phyloP scores from a whole-genome alignment of 139 green algal species.

The Chlorella sp. region DNA sequence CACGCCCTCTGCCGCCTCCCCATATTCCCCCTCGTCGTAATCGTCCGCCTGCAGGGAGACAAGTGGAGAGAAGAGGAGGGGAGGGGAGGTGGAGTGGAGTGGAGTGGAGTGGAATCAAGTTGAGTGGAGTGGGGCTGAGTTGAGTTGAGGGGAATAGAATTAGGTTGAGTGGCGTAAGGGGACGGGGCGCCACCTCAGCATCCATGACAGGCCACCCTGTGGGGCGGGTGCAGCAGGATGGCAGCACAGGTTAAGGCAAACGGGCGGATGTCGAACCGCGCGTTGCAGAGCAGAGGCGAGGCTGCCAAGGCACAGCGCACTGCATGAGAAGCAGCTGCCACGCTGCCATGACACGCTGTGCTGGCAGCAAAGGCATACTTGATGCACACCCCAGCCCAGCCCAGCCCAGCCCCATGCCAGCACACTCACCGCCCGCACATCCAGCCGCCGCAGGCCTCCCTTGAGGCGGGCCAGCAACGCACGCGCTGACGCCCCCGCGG shows the following conservation, averaged over 20 bases:
- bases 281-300: too few species aligned
- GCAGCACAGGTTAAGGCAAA: neutral
- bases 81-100: too few species aligned
- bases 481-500: slow-evolving; percentile 22
- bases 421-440: slow-evolving; percentile 48
- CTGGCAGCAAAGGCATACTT: neutral
- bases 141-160: too few species aligned
- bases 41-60: slow-evolving; percentile 54
- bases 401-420: neutral
- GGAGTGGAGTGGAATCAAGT: neutral
- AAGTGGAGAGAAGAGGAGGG: neutral
- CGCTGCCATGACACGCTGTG: too few species aligned
- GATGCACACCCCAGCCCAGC: neutral
- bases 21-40: slow-evolving; percentile 70
- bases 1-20: slow-evolving; percentile 50
- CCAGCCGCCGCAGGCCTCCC: slow-evolving; percentile 57
- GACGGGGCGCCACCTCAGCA: too few species aligned
- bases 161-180: too few species aligned
- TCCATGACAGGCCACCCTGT: too few species aligned
- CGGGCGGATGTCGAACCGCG: neutral
- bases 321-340: neutral
- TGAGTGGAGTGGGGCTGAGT: too few species aligned
- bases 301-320: neutral
- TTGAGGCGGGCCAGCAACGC: slow-evolving; percentile 50
- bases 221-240: too few species aligned